Base-by-base conservation (phyloP, 257 asterid species). In the Solanum dulcamara region DNA sequence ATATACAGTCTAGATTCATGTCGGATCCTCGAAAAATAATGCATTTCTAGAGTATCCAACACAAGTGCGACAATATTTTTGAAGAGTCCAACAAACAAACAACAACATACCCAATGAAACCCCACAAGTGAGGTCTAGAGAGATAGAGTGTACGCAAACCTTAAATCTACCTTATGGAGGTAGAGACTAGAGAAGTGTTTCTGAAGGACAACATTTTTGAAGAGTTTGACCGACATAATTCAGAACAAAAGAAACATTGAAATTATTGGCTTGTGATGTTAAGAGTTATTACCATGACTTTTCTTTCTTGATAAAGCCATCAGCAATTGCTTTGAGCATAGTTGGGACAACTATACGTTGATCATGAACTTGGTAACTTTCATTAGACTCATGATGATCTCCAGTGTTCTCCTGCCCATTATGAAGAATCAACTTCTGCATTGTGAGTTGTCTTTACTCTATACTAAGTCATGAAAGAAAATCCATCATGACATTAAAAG, bases 221-320 rank as follows among this genome's bases (percentile, higher is more conserved):
- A 10, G 3, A 70, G 38, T 70, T 0, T 0, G 10, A 37, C 0
- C 50, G 0, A 13, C 38, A 28, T 6, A 64, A 6, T 13, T 62
- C 3, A 5, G 2, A 33, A 20, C 70, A 72, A 33, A 59, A 70
- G 15, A 10, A 38, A 10, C 50, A 33, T 22, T 18, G 24, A 32
- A 71, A 79, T 38, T 83, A 48, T 50, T 83, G 59, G 59, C 28
- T 40, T 77, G 60, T 24, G 83, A 50, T 70, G 28, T 32, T 60
- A 81, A 70, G 62, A 81, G 83, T 67, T 20, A 38, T 90, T 93
- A 93, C 98, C 98, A 95, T 90, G 97, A 93, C 1, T 90, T 91
- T 83, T 90, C 95, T 84, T 84, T 95, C 93, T 90, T 95, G 89
- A 93, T 93, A 64, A 92, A 92, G 62, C 95, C 89, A 62, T 90